Evolutionary conservation across 2,329 filamentous ascomycete species (phyloP), one percentile per base, ranked within the genome.

Genomic region (Phyllosticta citribraziliensis): DNA sequence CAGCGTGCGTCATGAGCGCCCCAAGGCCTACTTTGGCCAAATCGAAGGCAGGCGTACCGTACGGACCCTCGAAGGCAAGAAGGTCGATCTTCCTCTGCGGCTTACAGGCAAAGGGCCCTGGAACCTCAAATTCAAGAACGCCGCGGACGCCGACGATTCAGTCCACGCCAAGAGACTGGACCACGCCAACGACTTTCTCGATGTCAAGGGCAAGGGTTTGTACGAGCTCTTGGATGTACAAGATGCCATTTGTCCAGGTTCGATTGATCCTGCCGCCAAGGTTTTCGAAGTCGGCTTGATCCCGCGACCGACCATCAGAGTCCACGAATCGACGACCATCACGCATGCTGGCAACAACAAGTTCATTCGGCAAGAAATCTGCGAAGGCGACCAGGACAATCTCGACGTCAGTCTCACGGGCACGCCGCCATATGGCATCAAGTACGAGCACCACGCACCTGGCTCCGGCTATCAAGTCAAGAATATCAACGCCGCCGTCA

Each of bases 301-400:
- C 67, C 82, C 89, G 35, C 84, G 92, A 55, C 95, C 94, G 0
- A 79, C 84, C 64, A 80, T 95, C 52, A 82, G 81, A 14, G 72
- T 94, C 54, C 79, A 85, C 5, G 82, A 88, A 63, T 84, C 66
- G n/a, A 79, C 84, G 3, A 82, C 85, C 55, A 80, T 89, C 55
- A 78, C 78, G 11, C 74, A 69, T 17, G 69, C 80, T 40, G 77
- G 79, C 17, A 78, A 77, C 9, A 78, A 79, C 27, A 79, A 80
- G 35, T 88, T 87, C 70, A 72, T 86, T 66, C 95, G 95, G 74
- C 82, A 86, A 52, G 87, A 92, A 63, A 87, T 99, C 30, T 99
- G 94, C 70, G 92, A 99, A 76, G 93, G 93, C 30, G 93, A 97
- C 64, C 88, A 96, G 69, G 93, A 97, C 72, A 85, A 86, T 3